Percentiles rank a stretch among this genome's conserved stretches.
Evolutionary conservation across 2,329 filamentous ascomycete species (phyloP).

Genomic region (Sclerotinia borealis): DNA sequence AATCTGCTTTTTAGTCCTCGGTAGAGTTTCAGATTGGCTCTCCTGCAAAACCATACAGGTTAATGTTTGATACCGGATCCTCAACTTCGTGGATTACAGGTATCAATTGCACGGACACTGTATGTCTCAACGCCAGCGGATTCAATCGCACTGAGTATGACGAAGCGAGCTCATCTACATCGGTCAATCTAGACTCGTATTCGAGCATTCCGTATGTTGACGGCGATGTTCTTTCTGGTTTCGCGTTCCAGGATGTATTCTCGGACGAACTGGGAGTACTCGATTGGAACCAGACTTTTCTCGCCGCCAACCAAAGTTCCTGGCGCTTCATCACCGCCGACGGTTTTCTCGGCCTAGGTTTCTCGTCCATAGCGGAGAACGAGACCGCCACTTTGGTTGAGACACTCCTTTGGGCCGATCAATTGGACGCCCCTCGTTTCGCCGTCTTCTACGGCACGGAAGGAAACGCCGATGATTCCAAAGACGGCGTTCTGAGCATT

Average conservation of each 20-base stretch:
- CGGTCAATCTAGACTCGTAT: not conserved
- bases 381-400: not conserved
- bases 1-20: not conserved
- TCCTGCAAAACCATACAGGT: not conserved
- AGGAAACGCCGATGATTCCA: not conserved
- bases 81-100: not conserved
- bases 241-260: not conserved
- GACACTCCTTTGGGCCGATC: not conserved
- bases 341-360: conserved; percentile 1
- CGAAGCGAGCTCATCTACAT: not conserved
- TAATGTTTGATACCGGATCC: conserved; percentile 4
- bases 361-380: not conserved
- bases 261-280: not conserved
- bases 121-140: not conserved
- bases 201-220: not conserved
- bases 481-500: not conserved
- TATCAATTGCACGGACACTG: not conserved
- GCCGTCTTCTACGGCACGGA: conserved; percentile 6
- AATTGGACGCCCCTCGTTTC: not conserved
- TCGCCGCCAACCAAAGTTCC: not conserved
- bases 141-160: not conserved
- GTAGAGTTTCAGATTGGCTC: conserved; percentile 1
- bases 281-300: conserved; percentile 8
- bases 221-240: not conserved
- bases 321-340: not conserved